Evolutionary conservation across 2,329 filamentous ascomycete species (phyloP).

Genomic region (Verticillium zaregamsianum): DNA sequence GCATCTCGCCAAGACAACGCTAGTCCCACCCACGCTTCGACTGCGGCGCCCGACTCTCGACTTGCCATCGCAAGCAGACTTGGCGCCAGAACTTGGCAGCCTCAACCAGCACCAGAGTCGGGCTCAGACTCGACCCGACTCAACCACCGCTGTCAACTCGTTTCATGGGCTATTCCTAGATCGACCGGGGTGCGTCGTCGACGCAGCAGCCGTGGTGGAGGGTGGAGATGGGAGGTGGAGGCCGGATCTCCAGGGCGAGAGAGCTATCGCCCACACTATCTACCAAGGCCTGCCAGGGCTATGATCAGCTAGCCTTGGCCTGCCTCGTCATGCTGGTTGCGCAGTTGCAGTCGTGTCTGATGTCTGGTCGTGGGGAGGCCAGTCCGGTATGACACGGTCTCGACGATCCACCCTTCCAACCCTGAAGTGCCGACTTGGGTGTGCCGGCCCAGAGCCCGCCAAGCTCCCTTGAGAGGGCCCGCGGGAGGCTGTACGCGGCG

Average conservation of each 20-base stretch:
- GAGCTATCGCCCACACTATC: background rate
- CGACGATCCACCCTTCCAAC: background rate
- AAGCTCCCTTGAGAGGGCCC: background rate
- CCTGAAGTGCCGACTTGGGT: background rate
- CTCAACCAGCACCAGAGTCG: background rate
- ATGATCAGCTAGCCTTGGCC: background rate
- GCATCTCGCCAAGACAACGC: constrained; percentile 13
- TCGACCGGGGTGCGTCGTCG: constrained; percentile 1
- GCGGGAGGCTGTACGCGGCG: background rate
- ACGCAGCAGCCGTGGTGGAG: constrained; percentile 8
- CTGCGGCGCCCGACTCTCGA: background rate
- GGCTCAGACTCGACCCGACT: constrained; percentile 5
- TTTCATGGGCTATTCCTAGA: constrained; percentile 16
- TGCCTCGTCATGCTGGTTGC: constrained; percentile 1
- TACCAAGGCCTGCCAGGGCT: background rate
- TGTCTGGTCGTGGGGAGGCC: background rate
- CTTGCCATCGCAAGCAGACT: background rate
- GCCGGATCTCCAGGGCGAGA: constrained; percentile 5
- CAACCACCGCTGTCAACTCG: constrained; percentile 11
- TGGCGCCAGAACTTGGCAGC: background rate
- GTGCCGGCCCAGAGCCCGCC: background rate
- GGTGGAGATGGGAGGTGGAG: constrained; percentile 11
- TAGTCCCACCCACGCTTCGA: background rate
- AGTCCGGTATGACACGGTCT: background rate
- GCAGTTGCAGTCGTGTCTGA: constrained; percentile 6